These are phyloP conservation scores for Eruca vesicaria DNA, from an alignment of 441 rosid genomes.

Conservation along the genomic window DNA sequence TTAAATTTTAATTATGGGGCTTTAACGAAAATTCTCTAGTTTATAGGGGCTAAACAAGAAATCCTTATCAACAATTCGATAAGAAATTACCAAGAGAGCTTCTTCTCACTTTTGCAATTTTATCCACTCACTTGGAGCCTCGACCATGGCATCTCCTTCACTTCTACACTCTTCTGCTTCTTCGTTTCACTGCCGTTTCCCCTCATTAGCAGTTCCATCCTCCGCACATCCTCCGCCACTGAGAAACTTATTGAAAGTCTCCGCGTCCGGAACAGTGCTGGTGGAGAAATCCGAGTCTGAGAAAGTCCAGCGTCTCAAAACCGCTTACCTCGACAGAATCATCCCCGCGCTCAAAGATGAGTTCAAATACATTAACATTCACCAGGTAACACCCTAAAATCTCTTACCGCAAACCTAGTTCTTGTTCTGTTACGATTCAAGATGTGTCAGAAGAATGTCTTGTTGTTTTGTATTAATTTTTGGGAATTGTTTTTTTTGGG, in stretches of 20 bases:
- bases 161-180: constrained; percentile 58
- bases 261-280: constrained; percentile 51
- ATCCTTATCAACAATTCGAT: constrained; percentile 7
- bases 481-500: not conserved
- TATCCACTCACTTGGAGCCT: constrained; percentile 23
- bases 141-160: constrained; percentile 54
- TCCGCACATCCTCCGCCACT: constrained; percentile 37
- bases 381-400: constrained; percentile 47
- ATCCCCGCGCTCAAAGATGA: constrained; percentile 81
- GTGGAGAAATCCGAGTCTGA: constrained; percentile 84
- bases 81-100: constrained; percentile 9
- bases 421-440: not conserved
- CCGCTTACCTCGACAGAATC: constrained; percentile 76
- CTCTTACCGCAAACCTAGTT: not conserved
- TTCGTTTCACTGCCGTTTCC: constrained; percentile 57
- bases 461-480: not conserved
- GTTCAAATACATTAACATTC: constrained; percentile 74
- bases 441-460: not conserved
- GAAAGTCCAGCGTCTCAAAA: constrained; percentile 59
- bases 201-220: constrained; percentile 34
- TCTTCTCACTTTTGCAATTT: constrained; percentile 15
- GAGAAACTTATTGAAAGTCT: constrained; percentile 52
- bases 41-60: not conserved
- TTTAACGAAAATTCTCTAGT: not conserved
- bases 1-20: not conserved